Percentiles rank a stretch among this genome's conserved stretches.
These are phyloP conservation scores for Lachancea meyersii DNA, from an alignment of 805 yeast species.

Conservation along the genomic window DNA sequence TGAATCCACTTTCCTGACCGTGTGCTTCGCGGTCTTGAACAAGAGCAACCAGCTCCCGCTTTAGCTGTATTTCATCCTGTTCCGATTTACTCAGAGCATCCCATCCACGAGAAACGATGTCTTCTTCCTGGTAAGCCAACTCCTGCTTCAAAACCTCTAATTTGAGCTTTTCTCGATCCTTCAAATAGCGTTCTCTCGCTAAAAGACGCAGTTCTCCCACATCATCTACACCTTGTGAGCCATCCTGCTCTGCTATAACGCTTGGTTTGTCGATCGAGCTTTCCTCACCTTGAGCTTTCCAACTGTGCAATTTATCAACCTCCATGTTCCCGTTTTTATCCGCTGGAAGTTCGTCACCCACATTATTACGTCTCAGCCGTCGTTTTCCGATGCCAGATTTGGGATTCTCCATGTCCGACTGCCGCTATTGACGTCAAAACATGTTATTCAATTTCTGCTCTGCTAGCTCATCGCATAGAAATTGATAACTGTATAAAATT, in stretches of 20 bases:
- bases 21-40: slow-evolving; percentile 37
- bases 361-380: neutral
- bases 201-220: slow-evolving; percentile 37
- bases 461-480: slow-evolving; percentile 3
- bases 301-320: neutral
- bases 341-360: slow-evolving; percentile 3
- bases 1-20: slow-evolving; percentile 35
- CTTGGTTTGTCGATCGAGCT: slow-evolving; percentile 19
- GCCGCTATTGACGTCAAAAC: neutral
- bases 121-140: slow-evolving; percentile 43
- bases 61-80: slow-evolving; percentile 44
- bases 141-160: slow-evolving; percentile 41
- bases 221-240: slow-evolving; percentile 18
- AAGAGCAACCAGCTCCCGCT: slow-evolving; percentile 43
- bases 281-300: neutral
- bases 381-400: slow-evolving; percentile 5
- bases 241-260: neutral
- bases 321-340: neutral
- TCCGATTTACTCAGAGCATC: slow-evolving; percentile 43
- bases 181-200: slow-evolving; percentile 45
- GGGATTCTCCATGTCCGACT: neutral
- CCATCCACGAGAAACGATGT: slow-evolving; percentile 50
- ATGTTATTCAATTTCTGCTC: neutral
- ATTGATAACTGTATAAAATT: too few relatives aligned
- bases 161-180: slow-evolving; percentile 44